Base-by-base conservation (phyloP, 129 eudicot species). In the Artemisia argyi region DNA sequence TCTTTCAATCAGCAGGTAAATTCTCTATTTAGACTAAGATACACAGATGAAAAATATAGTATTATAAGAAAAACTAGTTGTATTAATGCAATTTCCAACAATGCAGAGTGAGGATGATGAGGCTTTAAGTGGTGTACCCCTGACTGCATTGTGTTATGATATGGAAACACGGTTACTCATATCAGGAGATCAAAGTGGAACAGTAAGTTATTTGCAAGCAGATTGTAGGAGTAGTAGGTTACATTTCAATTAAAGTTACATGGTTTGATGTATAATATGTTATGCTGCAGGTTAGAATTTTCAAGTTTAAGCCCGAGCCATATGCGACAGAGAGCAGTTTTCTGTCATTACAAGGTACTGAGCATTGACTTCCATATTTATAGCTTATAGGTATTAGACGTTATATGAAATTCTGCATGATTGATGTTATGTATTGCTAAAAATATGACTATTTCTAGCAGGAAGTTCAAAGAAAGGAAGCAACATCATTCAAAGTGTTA, bases 141-240 rank as follows among this genome's bases (percentile, higher is more conserved):
- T 88, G 64, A 85, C 97, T 59, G 89, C 97, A 5, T 71, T 94
- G 69, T 77, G 84, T 69, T 86, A 80, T 52, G 78, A 71, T 75
- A 73, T 72, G 63, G 85, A 90, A 69, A 69, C 86, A 62, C 85
- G 84, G 55, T 73, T 84, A 16, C 96, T 94, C 47, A 69, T 94
- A 73, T 90, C 99, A 75, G 97, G 99, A 75, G 99, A 94, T 79
- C 91, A 94, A 86, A 84, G 77, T 83, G 99, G 99, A 79, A 88
- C 61, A 59, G 97, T 94, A 85, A 66, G 80, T 73, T 56, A 74
- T 80, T 3, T 61, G 51, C 59, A 47, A 24, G n/a, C 39, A 50
- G 18, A 59, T 49, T 20, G 47, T 67, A 28, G n/a, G 17, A 76
- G 46, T 3, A 12, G 10, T 3, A 12, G 10, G 35, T 11, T 64